A percentile compares a stretch with the other conserved stretches of the same genome.
These are phyloP conservation scores for Acmispon strigosus DNA, from an alignment of 306 rosid species.

Conservation along the genomic window DNA sequence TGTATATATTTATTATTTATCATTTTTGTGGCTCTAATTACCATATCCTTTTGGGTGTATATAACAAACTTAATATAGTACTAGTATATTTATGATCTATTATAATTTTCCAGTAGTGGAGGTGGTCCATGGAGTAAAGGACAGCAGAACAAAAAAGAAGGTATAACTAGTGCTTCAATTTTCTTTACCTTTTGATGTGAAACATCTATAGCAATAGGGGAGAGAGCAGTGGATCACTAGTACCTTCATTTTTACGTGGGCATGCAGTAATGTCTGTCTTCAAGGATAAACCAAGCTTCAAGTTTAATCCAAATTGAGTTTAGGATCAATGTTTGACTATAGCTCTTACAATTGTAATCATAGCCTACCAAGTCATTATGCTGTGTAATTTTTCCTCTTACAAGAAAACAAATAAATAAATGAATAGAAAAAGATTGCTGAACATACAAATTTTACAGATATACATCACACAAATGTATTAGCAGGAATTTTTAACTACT, in stretches of 20 bases:
- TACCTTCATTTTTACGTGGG: slow-evolving; percentile 27
- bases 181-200: slow-evolving; percentile 20
- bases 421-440: too few relatives aligned
- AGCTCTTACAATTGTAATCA: neutral
- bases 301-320: slow-evolving; percentile 20
- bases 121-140: slow-evolving; percentile 33
- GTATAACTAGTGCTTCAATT: slow-evolving; percentile 4
- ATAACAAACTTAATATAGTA: neutral
- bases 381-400: too few relatives aligned
- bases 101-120: slow-evolving; percentile 22
- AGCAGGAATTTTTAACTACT: too few relatives aligned
- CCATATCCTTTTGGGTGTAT: slow-evolving; percentile 22
- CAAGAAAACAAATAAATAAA: too few relatives aligned
- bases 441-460: too few relatives aligned
- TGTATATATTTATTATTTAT: neutral
- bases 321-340: neutral
- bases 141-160: slow-evolving; percentile 3
- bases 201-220: slow-evolving; percentile 14
- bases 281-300: slow-evolving; percentile 14
- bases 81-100: neutral
- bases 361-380: slow-evolving; percentile 19
- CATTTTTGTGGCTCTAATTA: slow-evolving; percentile 20
- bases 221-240: slow-evolving; percentile 15
- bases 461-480: too few relatives aligned
- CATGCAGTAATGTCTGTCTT: slow-evolving; percentile 22